Evolutionary conservation across 371 early-diverging fungal genomes (phyloP), one percentile per base, ranked within the genome.

Genomic region (Syncephalis fuscata): DNA sequence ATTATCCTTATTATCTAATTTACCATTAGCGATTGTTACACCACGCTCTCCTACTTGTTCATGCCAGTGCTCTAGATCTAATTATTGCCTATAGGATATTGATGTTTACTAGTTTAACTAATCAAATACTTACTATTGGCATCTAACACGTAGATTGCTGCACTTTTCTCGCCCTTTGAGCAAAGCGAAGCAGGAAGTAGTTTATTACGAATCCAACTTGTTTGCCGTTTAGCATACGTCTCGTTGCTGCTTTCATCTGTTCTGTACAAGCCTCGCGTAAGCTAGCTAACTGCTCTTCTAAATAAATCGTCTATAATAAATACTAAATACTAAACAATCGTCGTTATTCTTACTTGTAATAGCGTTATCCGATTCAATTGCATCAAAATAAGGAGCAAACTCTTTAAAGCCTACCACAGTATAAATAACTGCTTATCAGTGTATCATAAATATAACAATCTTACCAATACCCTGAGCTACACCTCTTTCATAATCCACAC

Each of bases 141-240:
- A 7, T n/a, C 14, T 26, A 24, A 19, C 26, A 10, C 10, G 26
- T 26, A 32, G 8, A 41, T 41, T 8, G 42, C 3, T 4, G 17
- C 22, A 19, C 22, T 41, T 15, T 41, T 41, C 42, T 41, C 17
- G 8, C 42, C 17, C 22, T 19, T 45, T 3, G 26, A 26, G 20
- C 25, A 22, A 19, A 20, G 23, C 8, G n/a, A 24, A 22, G 25
- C 45, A 25, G 80, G 82, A 24, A 86, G 46, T 15, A 91, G 61
- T 42, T 87, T 87, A 58, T 90, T 91, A 39, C 74, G 70, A 20
- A 95, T 88, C 94, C 94, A 95, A 11, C 73, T 62, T 0, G 88
- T 73, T 58, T 95, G 95, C 17, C 78, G 63, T 53, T 84, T 77
- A 11, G 95, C 90, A 61, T 95, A 95, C 82, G 71, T 40, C 90